These are phyloP conservation scores for Populus deltoides DNA, from an alignment of 345 rosid species.

Conservation along the genomic window DNA sequence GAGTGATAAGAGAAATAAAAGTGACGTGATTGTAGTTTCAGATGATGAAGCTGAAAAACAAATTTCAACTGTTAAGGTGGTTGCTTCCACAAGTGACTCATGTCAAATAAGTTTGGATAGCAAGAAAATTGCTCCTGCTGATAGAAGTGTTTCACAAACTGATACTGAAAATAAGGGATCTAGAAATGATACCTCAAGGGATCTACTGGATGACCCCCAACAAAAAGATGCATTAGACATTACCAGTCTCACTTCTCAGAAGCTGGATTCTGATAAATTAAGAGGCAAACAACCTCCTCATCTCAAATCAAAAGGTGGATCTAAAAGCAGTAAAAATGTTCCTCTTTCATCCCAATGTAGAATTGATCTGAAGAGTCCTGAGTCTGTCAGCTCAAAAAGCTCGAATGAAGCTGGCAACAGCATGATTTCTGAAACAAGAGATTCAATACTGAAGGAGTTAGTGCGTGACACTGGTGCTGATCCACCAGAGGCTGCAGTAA, in stretches of 20 bases:
- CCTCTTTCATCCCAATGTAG: conserved; percentile 27
- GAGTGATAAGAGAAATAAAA: conserved; percentile 22
- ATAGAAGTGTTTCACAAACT: conserved; percentile 31
- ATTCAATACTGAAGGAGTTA: conserved; percentile 48
- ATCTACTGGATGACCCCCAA: conserved; percentile 26
- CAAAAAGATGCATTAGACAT: conserved; percentile 29
- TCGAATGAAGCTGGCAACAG: conserved; percentile 29
- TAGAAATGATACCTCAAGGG: conserved; percentile 32
- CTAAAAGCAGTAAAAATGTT: conserved; percentile 28
- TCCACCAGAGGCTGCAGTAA: conserved; percentile 48
- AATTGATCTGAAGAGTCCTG: conserved; percentile 34
- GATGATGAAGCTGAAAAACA: conserved; percentile 57
- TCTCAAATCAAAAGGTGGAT: conserved; percentile 31
- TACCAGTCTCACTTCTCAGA: conserved; percentile 31
- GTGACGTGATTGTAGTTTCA: conserved; percentile 42
- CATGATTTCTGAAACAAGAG: conserved; percentile 34
- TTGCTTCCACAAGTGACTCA: conserved; percentile 29
- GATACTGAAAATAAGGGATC: conserved; percentile 27
- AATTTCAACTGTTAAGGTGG: conserved; percentile 29
- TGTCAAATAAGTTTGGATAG: conserved; percentile 28
- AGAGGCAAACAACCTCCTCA: conserved; percentile 18
- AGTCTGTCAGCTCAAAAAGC: conserved; percentile 28
- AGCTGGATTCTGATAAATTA: conserved; percentile 34
- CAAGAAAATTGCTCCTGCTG: conserved; percentile 29
- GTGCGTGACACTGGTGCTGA: conserved; percentile 42